Evolutionary conservation across 1,284 basidiomycete species (phyloP).

Genomic region (Ganoderma lingzhi): DNA sequence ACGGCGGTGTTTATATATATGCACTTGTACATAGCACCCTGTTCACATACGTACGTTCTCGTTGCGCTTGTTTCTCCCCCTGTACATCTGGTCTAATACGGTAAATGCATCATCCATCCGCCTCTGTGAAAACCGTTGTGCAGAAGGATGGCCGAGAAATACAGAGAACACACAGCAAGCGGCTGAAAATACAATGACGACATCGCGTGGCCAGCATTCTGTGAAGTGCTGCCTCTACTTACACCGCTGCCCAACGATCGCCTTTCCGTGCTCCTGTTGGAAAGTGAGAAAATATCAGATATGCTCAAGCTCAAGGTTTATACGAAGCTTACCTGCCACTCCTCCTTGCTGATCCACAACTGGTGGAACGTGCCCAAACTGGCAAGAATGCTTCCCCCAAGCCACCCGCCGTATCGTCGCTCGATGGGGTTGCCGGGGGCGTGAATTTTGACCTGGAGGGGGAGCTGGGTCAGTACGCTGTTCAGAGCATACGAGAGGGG

Average conservation of each 20-base stretch:
- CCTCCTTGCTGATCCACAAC: slow-evolving; percentile 91
- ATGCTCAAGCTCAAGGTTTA: slow-evolving; percentile 10
- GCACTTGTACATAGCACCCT: slow-evolving; percentile 13
- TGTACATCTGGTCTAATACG: slow-evolving; percentile 35
- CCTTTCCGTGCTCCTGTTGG: slow-evolving; percentile 75
- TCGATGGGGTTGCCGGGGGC: slow-evolving; percentile 90
- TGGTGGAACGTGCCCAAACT: slow-evolving; percentile 97
- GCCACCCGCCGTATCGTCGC: slow-evolving; percentile 90
- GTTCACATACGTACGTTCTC: slow-evolving; percentile 29
- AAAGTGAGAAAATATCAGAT: slow-evolving; percentile 5
- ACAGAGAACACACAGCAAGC: slow-evolving; percentile 19
- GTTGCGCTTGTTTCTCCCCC: slow-evolving; percentile 38
- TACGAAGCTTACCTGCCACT: slow-evolving; percentile 76
- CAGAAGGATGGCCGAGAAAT: slow-evolving; percentile 1
- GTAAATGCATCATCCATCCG: slow-evolving; percentile 17
- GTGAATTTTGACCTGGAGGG: slow-evolving; percentile 80
- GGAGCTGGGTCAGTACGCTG: slow-evolving; percentile 12
- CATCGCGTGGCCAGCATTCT: not conserved
- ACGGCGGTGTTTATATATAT: not conserved
- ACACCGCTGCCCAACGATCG: slow-evolving; percentile 81
- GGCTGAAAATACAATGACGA: slow-evolving; percentile 1
- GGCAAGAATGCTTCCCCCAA: slow-evolving; percentile 93
- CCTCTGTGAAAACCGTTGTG: slow-evolving; percentile 1
- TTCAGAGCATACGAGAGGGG: slow-evolving; percentile 2
- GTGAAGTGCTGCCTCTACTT: slow-evolving; percentile 54